A percentile compares a stretch with the other conserved stretches of the same genome.
Conservation (phyloP, 345 rosid genomes). For the Crucihimalaya himalaica region DNA sequence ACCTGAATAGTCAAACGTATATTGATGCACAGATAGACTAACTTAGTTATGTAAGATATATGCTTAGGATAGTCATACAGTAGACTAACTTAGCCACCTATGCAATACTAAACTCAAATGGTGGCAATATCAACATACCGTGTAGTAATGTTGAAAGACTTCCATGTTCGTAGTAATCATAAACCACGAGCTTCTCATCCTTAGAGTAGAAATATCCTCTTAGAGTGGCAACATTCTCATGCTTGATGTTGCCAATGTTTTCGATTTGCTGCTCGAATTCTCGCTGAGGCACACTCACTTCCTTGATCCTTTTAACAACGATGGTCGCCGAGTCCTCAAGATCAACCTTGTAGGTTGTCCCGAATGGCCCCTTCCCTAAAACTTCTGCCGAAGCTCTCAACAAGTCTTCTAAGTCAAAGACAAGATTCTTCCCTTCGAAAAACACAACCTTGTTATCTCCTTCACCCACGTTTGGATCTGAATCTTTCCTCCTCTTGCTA, state of each 20-base stretch:
- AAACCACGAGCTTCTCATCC: conserved; percentile 94
- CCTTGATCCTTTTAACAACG: conserved; percentile 93
- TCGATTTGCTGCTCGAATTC: conserved; percentile 96
- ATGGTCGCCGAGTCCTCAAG: conserved; percentile 82
- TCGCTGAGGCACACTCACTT: conserved; percentile 60
- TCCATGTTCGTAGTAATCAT: conserved; percentile 67
- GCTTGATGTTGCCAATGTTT: conserved; percentile 66
- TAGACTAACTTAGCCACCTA: not conserved
- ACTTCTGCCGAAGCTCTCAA: conserved; percentile 98
- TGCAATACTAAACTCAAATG: not conserved
- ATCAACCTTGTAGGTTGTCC: conserved; percentile 84
- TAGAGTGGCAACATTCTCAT: conserved; percentile 74
- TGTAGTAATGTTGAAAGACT: conserved; percentile 77
- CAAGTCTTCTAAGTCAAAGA: conserved; percentile 82
- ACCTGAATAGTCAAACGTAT: conserved; percentile 46
- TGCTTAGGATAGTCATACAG: conserved; percentile 1
- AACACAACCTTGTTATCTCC: conserved; percentile 69
- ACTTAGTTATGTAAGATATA: conserved; percentile 6
- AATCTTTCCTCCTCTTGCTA: conserved; percentile 50
- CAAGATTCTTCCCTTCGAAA: conserved; percentile 81
- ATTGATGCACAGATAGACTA: not conserved
- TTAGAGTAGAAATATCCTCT: conserved; percentile 87
- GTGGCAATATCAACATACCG: conserved; percentile 46
- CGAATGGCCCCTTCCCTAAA: conserved; percentile 90
- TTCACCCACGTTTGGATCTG: conserved; percentile 52